These are phyloP conservation scores for Peterozyma toletana DNA, from an alignment of 805 yeast species.

Conservation along the genomic window DNA sequence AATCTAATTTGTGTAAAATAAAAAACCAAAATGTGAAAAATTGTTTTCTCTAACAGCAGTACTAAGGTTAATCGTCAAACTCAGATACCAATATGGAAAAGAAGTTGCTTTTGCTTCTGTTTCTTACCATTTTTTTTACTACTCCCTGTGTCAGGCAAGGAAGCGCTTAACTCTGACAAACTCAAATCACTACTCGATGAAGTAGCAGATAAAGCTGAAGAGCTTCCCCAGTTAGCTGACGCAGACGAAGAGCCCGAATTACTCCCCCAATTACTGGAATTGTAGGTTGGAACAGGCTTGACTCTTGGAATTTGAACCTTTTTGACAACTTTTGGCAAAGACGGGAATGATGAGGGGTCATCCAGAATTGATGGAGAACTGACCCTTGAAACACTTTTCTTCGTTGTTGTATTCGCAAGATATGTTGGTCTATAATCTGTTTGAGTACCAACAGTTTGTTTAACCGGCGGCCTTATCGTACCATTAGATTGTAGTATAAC, in stretches of 20 bases:
- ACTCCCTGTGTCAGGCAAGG: conserved; percentile 14
- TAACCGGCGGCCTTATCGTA: conserved; percentile 10
- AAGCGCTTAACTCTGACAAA: conserved; percentile 13
- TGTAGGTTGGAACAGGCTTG: conserved; percentile 30
- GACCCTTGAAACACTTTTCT: conserved; percentile 1
- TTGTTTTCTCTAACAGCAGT: no score
- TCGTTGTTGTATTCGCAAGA: neutral
- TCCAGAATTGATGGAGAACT: conserved; percentile 10
- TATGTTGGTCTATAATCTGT: conserved; percentile 5
- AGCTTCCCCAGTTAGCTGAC: neutral
- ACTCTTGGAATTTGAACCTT: conserved; percentile 49
- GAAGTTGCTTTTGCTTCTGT: conserved; percentile 45
- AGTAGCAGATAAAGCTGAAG: neutral
- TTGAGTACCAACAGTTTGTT: neutral
- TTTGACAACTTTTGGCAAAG: conserved; percentile 31
- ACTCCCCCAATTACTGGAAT: conserved; percentile 25
- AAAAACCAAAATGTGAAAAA: neutral
- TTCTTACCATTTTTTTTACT: conserved; percentile 24
- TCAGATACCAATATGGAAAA: conserved; percentile 44
- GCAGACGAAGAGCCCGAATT: neutral
- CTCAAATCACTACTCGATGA: conserved; percentile 11
- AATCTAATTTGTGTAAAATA: neutral
- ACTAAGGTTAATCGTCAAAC: no score
- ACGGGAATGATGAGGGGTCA: conserved; percentile 36
- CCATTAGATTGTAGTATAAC: neutral